Conservation (phyloP, 495 filamentous ascomycete genomes). For the Aspergillus hancockii region DNA sequence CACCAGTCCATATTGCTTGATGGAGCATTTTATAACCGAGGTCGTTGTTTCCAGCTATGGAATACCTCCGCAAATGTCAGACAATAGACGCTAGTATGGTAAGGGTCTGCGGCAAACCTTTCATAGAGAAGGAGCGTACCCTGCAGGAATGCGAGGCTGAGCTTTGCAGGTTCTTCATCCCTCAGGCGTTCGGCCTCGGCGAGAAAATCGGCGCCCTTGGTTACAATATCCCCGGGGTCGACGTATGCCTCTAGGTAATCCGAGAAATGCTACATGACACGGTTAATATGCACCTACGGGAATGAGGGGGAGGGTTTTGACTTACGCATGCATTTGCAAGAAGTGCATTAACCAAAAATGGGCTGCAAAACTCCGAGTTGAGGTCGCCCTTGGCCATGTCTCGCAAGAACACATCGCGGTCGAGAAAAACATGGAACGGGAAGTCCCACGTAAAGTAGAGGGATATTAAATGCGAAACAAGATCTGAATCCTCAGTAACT, state of each 20-base stretch:
- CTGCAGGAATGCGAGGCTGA: constrained; percentile 40
- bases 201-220: constrained; percentile 44
- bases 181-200: constrained; percentile 43
- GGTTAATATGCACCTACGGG: neutral
- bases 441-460: constrained; percentile 59
- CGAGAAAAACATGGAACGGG: constrained; percentile 49
- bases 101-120: constrained; percentile 22
- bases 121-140: constrained; percentile 46
- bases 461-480: constrained; percentile 55
- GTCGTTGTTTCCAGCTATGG: constrained; percentile 44
- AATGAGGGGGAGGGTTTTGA: constrained; percentile 1
- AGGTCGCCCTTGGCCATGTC: constrained; percentile 41
- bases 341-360: constrained; percentile 56
- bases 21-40: constrained; percentile 47
- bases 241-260: constrained; percentile 49
- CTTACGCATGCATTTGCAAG: constrained; percentile 51
- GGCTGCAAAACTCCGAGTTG: constrained; percentile 47
- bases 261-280: constrained; percentile 39
- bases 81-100: neutral
- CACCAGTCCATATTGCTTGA: constrained; percentile 40
- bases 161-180: constrained; percentile 23
- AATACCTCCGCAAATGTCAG: constrained; percentile 31
- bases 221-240: constrained; percentile 42
- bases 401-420: constrained; percentile 47
- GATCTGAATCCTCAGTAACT: constrained; percentile 48